Evolutionary conservation across 768 basidiomycete species (phyloP), one percentile per base, ranked within the genome.

Genomic region (Calocybe indica): DNA sequence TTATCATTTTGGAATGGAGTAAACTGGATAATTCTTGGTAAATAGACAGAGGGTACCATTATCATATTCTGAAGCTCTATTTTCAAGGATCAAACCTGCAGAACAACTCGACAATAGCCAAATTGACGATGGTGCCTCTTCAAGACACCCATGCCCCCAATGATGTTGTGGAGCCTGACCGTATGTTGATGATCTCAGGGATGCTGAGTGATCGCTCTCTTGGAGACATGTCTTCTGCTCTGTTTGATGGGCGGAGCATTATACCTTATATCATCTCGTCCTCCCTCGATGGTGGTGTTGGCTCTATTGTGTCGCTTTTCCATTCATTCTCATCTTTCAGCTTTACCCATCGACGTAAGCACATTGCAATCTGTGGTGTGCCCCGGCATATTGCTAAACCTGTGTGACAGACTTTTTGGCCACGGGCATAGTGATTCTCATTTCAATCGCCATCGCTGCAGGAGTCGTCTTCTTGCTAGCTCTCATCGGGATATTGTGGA

Each of bases 361-460:
- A 13, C 48, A 44, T 40, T 49, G 33, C 11, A 38, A 36, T 13
- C 48, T 45, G 29, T 12, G 22, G 22, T 22, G 43, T 22, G 46
- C n/a, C 22, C 10, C 39, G 15, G 15, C 57, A 35, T 9, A 44
- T 39, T 44, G n/a, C 60, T 44, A 52, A 52, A 31, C 36, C n/a
- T 34, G 38, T 45, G 7, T 33, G 55, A 7, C 55, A 91, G 92
- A 84, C 57, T 88, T 92, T 74, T 78, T 99, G 47, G 91, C 94
- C 0, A 80, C 82, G 15, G 96, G 95, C 1, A 77, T 98, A 34
- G 92, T 99, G 46, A 97, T 98, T 55, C 77, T 99, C 38, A 93
- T 99, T 55, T 94, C 93, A 1, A 96, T 99, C 53, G 96, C 96
- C 22, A 96, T 97, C 54, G 85, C 90, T 7, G 92, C 93, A 11